These are phyloP conservation scores for Rosa lucieae DNA, from an alignment of 306 rosid genomes.

Conservation along the genomic window DNA sequence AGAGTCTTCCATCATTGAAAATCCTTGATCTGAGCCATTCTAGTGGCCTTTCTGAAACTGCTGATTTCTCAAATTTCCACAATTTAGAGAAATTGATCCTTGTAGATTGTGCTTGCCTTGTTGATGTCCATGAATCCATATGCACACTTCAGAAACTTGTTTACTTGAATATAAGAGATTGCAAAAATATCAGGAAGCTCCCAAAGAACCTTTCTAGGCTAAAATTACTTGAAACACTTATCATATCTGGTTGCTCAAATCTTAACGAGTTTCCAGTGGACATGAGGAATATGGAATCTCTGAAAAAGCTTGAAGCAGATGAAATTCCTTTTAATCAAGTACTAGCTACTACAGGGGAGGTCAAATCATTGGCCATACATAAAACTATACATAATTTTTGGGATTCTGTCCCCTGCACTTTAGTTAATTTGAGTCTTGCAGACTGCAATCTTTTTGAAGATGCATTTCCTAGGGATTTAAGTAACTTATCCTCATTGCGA, in stretches of 20 bases:
- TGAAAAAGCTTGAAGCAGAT: neutral
- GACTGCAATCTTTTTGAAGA: slow-evolving; percentile 1
- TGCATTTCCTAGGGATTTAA: neutral
- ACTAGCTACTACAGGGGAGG: neutral
- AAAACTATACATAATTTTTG: neutral
- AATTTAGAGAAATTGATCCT: slow-evolving; percentile 17
- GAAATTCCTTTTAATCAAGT: neutral
- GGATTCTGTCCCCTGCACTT: neutral
- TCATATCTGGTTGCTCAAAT: slow-evolving; percentile 7
- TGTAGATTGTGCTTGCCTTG: neutral
- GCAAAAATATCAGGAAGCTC: slow-evolving; percentile 7
- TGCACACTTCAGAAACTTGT: slow-evolving; percentile 1
- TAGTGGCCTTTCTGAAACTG: neutral
- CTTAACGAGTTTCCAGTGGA: neutral
- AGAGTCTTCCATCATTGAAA: slow-evolving; percentile 11
- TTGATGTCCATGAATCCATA: slow-evolving; percentile 16
- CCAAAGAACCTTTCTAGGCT: neutral
- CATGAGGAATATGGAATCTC: slow-evolving; percentile 5
- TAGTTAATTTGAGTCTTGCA: neutral
- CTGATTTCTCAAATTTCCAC: slow-evolving; percentile 2
- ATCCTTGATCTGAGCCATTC: slow-evolving; percentile 19
- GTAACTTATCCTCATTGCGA: neutral
- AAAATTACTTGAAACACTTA: neutral
- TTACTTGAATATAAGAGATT: slow-evolving; percentile 6
- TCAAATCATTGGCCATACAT: neutral